Evolutionary conservation across 257 asterid species (phyloP).

Genomic region (Solanum clarkiae): DNA sequence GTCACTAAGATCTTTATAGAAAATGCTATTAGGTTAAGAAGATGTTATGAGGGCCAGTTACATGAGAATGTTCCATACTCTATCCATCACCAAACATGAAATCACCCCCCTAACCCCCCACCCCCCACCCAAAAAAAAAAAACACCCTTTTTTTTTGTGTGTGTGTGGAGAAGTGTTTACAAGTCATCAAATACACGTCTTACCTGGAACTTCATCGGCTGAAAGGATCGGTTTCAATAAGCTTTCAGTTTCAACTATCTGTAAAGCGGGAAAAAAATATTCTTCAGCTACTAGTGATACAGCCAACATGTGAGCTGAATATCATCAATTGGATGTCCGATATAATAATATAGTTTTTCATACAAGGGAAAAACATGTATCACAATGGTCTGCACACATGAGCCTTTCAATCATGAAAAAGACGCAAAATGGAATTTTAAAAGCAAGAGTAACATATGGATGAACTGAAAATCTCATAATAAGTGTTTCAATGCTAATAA

Average conservation of each 20-base stretch:
- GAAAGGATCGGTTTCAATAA: slow-evolving; percentile 68
- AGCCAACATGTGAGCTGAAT: not conserved
- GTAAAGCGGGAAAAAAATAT: slow-evolving; percentile 3
- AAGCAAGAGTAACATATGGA: not conserved
- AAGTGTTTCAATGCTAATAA: not conserved
- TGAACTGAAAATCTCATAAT: not conserved
- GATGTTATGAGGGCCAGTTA: not conserved
- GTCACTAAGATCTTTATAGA: not conserved
- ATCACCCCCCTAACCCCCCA: too few relatives aligned
- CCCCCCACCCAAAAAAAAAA: too few relatives aligned
- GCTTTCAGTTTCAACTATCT: slow-evolving; percentile 83
- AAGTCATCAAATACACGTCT: not conserved
- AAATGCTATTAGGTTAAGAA: not conserved
- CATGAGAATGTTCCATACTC: too few relatives aligned
- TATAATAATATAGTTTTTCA: not conserved
- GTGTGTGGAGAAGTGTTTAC: not conserved
- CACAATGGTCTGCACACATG: not conserved
- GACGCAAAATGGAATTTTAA: not conserved
- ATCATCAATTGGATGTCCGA: not conserved
- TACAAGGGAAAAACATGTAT: not conserved
- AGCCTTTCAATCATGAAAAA: not conserved
- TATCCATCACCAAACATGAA: too few relatives aligned
- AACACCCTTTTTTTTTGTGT: too few relatives aligned
- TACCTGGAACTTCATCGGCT: slow-evolving; percentile 71
- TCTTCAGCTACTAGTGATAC: not conserved